Base-by-base conservation (phyloP, 2,329 filamentous ascomycete genomes). In the Fusarium kyushuense region DNA sequence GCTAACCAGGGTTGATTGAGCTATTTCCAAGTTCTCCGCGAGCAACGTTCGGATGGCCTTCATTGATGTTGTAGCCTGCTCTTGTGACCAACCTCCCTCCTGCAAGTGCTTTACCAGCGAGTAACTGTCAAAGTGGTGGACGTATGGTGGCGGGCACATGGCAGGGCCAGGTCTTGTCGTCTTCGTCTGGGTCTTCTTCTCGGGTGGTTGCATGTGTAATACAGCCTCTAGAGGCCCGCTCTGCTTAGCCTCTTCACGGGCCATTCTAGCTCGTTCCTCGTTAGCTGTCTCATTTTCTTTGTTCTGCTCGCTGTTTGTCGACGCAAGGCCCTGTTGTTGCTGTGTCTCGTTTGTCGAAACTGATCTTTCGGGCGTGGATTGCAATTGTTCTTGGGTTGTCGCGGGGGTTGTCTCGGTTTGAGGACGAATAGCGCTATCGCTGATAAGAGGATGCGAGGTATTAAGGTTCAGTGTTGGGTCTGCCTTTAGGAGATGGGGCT, bases 101-200 rank as follows among this genome's bases (percentile, higher is more conserved):
- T 90, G 86, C 17, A 99, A 88, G 72, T 93, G 89, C 75, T 91
- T 91, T 17, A 98, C 96, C 7, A 98, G 86, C 16, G 89, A 90
- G 79, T 96, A 99, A 25, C 91, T 97, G 80, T 99, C 95, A 79
- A 99, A 99, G 80, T 98, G 94, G 81, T 99, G 96, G 33, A 97
- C 89, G 76, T 97, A 96, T 2, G 90, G 92, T 10, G 92, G 88
- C 1, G 92, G 87, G 47, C 88, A 84, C 76, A 92, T 86, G 76
- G 94, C 89, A 6, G 90, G 90, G 23, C 87, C 86, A 69, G 86
- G 85, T 21, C 61, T 65, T n/a, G 53, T 65, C 25, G 61, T 65
- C 9, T 62, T 59, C 12, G 60, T 54, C 8, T 61, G 53, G 9
- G 59, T 59, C 21, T 40, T 38, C 47, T 74, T 73, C 45, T 82